A percentile compares a stretch with the other conserved stretches of the same genome.
Conservation (phyloP, 306 rosid genomes). For the Dryas octopetala region DNA sequence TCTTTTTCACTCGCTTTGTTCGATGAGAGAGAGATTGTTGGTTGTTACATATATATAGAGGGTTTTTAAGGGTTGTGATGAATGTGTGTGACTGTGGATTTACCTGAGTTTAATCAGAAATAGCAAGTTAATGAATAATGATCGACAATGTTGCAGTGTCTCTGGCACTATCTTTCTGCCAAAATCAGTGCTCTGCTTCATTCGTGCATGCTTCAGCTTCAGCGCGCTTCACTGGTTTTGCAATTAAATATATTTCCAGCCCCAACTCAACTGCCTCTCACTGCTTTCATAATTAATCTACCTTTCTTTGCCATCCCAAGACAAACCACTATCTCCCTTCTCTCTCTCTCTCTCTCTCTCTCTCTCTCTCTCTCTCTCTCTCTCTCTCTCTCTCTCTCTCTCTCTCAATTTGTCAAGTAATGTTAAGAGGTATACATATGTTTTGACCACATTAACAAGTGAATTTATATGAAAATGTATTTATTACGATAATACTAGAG, state of each 20-base stretch:
- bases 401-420: too few relatives aligned
- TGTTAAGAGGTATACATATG: too few relatives aligned
- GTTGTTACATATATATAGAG: neutral
- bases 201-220: slow-evolving; percentile 32
- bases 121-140: slow-evolving; percentile 37
- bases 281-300: slow-evolving; percentile 44
- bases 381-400: neutral
- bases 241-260: slow-evolving; percentile 33
- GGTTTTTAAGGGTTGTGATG: slow-evolving; percentile 4
- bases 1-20: too few relatives aligned
- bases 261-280: slow-evolving; percentile 48
- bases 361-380: neutral
- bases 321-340: slow-evolving; percentile 46
- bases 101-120: slow-evolving; percentile 36
- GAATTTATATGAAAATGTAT: too few relatives aligned
- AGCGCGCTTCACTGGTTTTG: slow-evolving; percentile 55
- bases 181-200: slow-evolving; percentile 39
- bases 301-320: slow-evolving; percentile 45
- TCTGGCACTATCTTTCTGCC: slow-evolving; percentile 24
- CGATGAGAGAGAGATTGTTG: too few relatives aligned
- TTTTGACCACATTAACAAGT: too few relatives aligned
- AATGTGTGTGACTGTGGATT: slow-evolving; percentile 18
- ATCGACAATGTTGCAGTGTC: neutral
- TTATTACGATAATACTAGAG: too few relatives aligned
- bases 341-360: neutral